Percentiles rank a stretch among this genome's conserved stretches.
These are phyloP conservation scores for Nakaseomyces sp. DNA, from an alignment of 1,139 yeast genomes.

Conservation along the genomic window DNA sequence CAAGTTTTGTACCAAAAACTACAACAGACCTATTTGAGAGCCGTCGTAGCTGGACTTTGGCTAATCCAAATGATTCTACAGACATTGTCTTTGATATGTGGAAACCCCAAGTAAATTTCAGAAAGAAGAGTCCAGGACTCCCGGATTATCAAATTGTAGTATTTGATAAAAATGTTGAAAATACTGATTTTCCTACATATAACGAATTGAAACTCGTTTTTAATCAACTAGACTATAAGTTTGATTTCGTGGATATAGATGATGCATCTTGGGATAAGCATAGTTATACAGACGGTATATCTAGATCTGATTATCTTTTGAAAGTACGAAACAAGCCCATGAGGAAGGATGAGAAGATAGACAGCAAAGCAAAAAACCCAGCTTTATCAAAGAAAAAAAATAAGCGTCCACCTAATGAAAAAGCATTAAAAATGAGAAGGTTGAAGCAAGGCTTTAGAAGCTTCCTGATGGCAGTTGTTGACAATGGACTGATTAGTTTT, in stretches of 20 bases:
- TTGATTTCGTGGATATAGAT: slow-evolving; percentile 20
- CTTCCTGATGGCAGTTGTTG: slow-evolving; percentile 57
- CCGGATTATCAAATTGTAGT: slow-evolving; percentile 75
- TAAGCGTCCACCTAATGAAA: slow-evolving; percentile 17
- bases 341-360: neutral
- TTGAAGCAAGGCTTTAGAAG: slow-evolving; percentile 42
- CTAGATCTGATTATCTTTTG: slow-evolving; percentile 19
- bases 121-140: slow-evolving; percentile 55
- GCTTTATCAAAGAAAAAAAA: slow-evolving; percentile 25
- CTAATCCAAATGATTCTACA: neutral
- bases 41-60: too few species aligned
- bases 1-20: slow-evolving; percentile 21
- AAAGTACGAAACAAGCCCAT: slow-evolving; percentile 19
- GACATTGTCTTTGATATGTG: slow-evolving; percentile 53
- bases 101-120: slow-evolving; percentile 71
- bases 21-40: slow-evolving; percentile 10
- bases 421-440: slow-evolving; percentile 26
- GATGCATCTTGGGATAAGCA: slow-evolving; percentile 22
- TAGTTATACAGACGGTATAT: slow-evolving; percentile 23
- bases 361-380: too few species aligned
- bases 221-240: slow-evolving; percentile 23
- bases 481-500: slow-evolving; percentile 65
- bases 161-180: slow-evolving; percentile 39
- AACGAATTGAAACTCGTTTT: slow-evolving; percentile 28
- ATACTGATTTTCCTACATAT: slow-evolving; percentile 45